Evolutionary conservation across 2,329 filamentous ascomycete genomes (phyloP), one percentile per base, ranked within the genome.

Genomic region (Daldinia sp.): DNA sequence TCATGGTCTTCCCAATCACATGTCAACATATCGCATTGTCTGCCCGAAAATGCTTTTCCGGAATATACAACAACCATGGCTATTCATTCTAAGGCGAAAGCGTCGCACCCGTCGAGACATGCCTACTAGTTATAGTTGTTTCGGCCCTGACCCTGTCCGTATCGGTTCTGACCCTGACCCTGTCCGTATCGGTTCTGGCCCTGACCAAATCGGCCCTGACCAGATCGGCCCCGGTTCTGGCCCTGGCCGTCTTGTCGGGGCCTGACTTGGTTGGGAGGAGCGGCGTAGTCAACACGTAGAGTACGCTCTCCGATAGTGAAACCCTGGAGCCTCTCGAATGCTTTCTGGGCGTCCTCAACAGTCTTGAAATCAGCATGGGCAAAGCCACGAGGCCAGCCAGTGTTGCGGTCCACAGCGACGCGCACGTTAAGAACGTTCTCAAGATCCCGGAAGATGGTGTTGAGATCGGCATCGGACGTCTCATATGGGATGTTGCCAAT

Each of bases 401-500:
- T 94, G 71, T 89, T 86, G 74, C 92, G 88, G 81, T 97, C 93
- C 74, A 96, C 91, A 58, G 93, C 92, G 63, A 97, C 90, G 68
- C 94, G 89, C 54, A 97, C 89, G 75, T 94, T 92, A 60, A 86
- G 81, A 54, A 95, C 86, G 78, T 92, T 91, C 56, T 86, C 82
- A 67, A 97, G 84, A 26, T 88, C 86, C 65, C 86, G 83, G 86
- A 97, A 95, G 28, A 97, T 81, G 60, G 89, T 85, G 81, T 94
- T 94, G 60, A 97, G 84, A 75, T 97, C 93, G 60, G 88, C 87
- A 77, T 97, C 93, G 7, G 91, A 92, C 83, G 94, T 91, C 81
- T 97, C 92, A 77, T 92, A 96, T 10, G 92, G 90, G 81, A 97
- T 89, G 83, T 96, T 96, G 73, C 93, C 93, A 73, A 97, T 88